Evolutionary conservation across 225 moss, liverwort and hornwort genomes (phyloP).

Genomic region (Straminergon stramineum): DNA sequence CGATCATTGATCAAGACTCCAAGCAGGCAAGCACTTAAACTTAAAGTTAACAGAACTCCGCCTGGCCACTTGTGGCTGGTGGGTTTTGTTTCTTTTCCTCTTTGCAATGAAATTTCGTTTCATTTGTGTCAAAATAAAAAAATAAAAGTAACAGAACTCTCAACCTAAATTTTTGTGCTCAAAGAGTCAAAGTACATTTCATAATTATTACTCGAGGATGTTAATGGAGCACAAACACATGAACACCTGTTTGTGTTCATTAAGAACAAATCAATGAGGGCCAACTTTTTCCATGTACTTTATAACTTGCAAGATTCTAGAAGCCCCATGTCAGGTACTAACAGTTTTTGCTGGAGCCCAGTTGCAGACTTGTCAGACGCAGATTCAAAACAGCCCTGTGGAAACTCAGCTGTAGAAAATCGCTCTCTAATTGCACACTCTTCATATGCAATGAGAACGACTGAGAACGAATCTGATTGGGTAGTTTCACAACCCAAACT

Average conservation of each 20-base stretch:
- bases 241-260: neutral
- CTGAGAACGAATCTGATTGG: neutral
- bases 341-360: neutral
- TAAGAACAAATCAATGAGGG: neutral
- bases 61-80: no score
- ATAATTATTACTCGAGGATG: neutral
- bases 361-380: neutral
- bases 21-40: no score
- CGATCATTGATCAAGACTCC: neutral
- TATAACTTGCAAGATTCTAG: neutral
- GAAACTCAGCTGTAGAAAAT: neutral
- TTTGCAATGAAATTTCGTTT: no score
- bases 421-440: neutral
- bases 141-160: neutral
- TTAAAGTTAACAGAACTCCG: no score
- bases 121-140: no score
- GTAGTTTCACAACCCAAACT: neutral
- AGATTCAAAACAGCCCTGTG: neutral
- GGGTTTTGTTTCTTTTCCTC: no score
- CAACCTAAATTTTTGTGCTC: neutral
- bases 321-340: neutral
- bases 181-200: neutral
- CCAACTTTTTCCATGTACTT: neutral
- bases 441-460: neutral
- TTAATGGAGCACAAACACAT: neutral